Base-by-base conservation (phyloP, 768 basidiomycete genomes). In the Termitomyces sp. region DNA sequence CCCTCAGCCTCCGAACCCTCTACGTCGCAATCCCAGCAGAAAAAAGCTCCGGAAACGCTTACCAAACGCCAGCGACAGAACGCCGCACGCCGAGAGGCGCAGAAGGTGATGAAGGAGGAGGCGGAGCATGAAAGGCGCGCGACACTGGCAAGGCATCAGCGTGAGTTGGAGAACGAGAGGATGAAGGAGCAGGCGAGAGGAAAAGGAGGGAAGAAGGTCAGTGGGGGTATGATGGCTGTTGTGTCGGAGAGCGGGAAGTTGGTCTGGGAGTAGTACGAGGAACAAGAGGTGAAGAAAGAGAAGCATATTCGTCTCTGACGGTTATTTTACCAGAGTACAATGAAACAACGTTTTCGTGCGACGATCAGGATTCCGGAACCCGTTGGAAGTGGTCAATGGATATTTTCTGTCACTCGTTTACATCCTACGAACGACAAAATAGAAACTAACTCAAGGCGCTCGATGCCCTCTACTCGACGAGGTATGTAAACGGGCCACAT, bases 31-130 rank as follows among this genome's bases (percentile, higher is more conserved):
- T 2, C 54, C 8, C 64, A 70, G 7, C 32, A 19, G 2, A 34
- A 19, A 17, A 72, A 71, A 27, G 72, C 77, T 2, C 66, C 81
- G 0, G 81, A 81, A 58, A 62, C 76, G 1, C 66, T 81, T 57
- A 87, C 84, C 6, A 89, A 92, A 70, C 81, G 80, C 42, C 87
- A 90, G 66, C 80, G 86, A 9, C 77, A 92, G 66, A 89, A 90
- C 61, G 82, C 78, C 3, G 79, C 72, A 6, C 86, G 82, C 63
- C 80, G 75, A 0, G 83, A 79, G 1, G 74, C 73, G 0, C 89
- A 89, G 66, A 70, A 69, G 7, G 75, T 31, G 7, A 78, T 73
- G 6, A 86, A 83, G 64, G 81, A 74, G 0, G 83, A 79, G 1
- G 74, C 73, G 87, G 89, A 67, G 70, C 67, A 10, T 9, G 75